Percentiles rank a stretch among this genome's conserved stretches.
Conservation (phyloP, 176 grass and related monocot genomes). For the Aegilops umbellulata region DNA sequence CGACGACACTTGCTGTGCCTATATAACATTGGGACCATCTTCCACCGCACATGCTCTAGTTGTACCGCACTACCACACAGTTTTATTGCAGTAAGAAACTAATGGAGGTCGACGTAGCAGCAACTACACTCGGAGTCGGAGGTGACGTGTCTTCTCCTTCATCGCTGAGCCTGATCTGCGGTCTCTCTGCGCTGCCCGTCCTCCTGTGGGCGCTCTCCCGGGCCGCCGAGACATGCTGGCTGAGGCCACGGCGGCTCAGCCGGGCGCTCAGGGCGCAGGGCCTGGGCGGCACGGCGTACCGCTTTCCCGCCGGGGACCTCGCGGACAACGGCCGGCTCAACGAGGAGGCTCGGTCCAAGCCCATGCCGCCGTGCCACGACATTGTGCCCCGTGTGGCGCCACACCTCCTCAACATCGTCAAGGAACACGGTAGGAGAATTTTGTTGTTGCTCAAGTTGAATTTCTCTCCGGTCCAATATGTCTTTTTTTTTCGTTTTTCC, state of each 20-base stretch:
- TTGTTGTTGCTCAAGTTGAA: neutral
- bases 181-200: constrained; percentile 17
- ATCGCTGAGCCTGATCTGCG: constrained; percentile 17
- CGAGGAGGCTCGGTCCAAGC: constrained; percentile 45
- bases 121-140: neutral
- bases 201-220: neutral
- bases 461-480: neutral
- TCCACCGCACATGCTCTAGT: neutral
- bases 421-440: constrained; percentile 35
- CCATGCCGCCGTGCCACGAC: constrained; percentile 58
- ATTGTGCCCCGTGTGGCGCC: constrained; percentile 48
- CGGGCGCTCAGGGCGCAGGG: constrained; percentile 54
- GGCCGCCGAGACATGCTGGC: constrained; percentile 34
- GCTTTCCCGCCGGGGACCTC: constrained; percentile 45
- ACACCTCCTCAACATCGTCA: constrained; percentile 2
- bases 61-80: neutral
- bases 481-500: neutral
- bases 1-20: neutral
- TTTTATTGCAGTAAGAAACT: neutral
- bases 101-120: constrained; percentile 1
- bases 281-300: constrained; percentile 52
- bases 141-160: neutral
- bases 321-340: constrained; percentile 46
- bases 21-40: neutral
- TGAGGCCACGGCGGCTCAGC: constrained; percentile 44